Conservation (phyloP, 306 rosid genomes). For the Hippophae gyantsensis region DNA sequence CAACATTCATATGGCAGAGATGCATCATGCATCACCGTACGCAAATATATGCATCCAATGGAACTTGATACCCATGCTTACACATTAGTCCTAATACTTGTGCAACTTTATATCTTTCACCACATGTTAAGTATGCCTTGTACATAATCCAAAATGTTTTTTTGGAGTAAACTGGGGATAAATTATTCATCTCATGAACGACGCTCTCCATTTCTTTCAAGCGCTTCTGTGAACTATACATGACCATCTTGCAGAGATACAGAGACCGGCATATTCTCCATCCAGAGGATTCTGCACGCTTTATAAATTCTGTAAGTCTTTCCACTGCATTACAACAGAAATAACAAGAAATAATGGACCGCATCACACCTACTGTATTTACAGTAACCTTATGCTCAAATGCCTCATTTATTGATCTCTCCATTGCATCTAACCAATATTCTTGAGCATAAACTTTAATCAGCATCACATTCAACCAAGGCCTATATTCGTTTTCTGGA, state of each 20-base stretch:
- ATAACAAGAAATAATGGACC: conserved; percentile 45
- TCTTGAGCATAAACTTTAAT: conserved; percentile 58
- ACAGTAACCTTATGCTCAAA: conserved; percentile 43
- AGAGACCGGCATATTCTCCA: conserved; percentile 64
- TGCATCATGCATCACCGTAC: conserved; percentile 13
- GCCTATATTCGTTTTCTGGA: conserved; percentile 51
- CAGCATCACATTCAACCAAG: conserved; percentile 71
- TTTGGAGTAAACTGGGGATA: conserved; percentile 24
- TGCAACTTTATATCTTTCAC: conserved; percentile 43
- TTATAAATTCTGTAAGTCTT: conserved; percentile 43
- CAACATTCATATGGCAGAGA: conserved; percentile 12
- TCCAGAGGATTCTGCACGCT: conserved; percentile 48
- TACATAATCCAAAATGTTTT: conserved; percentile 63
- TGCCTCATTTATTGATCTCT: conserved; percentile 58
- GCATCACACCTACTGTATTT: conserved; percentile 25
- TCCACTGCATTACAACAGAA: conserved; percentile 54
- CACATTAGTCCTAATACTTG: conserved; percentile 57
- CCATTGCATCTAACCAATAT: conserved; percentile 56
- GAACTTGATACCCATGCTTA: conserved; percentile 63
- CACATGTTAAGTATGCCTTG: conserved; percentile 36
- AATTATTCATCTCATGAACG: conserved; percentile 48
- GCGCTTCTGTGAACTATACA: conserved; percentile 51
- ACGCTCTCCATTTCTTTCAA: conserved; percentile 54
- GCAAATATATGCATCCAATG: conserved; percentile 21
- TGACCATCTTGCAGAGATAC: conserved; percentile 71